These are phyloP conservation scores for Acaromyces ingoldii DNA, from an alignment of 1,284 basidiomycete genomes.

Conservation along the genomic window DNA sequence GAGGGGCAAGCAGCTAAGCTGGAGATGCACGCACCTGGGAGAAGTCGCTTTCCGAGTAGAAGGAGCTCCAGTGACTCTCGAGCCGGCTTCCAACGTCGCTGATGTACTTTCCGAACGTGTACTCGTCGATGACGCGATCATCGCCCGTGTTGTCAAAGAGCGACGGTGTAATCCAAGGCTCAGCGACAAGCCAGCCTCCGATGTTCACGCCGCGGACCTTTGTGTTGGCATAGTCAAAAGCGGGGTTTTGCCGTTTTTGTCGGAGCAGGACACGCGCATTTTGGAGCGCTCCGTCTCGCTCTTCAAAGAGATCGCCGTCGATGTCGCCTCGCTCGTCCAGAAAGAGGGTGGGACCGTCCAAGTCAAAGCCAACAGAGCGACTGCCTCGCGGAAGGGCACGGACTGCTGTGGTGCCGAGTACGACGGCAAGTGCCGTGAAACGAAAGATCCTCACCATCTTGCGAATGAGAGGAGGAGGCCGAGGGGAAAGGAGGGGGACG, in stretches of 20 bases:
- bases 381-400: neutral
- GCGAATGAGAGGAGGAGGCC: neutral
- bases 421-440: neutral
- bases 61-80: constrained; percentile 68
- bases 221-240: constrained; percentile 49
- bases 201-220: constrained; percentile 45
- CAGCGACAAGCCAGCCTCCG: constrained; percentile 47
- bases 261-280: neutral
- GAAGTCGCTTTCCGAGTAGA: constrained; percentile 74
- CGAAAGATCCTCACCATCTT: neutral
- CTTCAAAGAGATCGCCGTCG: neutral
- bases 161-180: constrained; percentile 41
- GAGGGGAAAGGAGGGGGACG: neutral
- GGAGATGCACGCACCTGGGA: no score
- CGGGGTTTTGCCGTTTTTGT: constrained; percentile 4
- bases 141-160: constrained; percentile 56
- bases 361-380: neutral
- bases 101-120: constrained; percentile 70
- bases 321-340: constrained; percentile 2
- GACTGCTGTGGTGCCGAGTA: neutral
- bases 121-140: constrained; percentile 66
- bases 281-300: neutral
- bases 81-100: constrained; percentile 48
- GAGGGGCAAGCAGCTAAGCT: no score
- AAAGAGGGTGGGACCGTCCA: no score